Evolutionary conservation across 768 basidiomycete genomes (phyloP), one percentile per base, ranked within the genome.

Genomic region (Lanmaoa rubissima): DNA sequence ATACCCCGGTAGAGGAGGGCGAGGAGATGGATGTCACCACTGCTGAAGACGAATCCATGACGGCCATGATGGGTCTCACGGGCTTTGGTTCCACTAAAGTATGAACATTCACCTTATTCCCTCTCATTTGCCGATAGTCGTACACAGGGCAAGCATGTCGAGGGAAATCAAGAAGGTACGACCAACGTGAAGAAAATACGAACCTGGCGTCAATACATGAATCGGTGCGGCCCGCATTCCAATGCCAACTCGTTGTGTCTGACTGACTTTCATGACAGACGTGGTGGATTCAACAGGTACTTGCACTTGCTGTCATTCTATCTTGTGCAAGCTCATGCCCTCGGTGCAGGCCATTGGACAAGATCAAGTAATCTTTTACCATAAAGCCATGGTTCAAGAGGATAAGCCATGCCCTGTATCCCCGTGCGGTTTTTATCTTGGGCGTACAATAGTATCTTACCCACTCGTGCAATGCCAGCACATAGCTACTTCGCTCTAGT

Each of bases 171-270:
- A 73, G 87, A 89, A 59, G 89, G 87, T 43, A 65, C 57, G 38
- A 80, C 78, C 36, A 72, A 83, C 52, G 73, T 88, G 63, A 94
- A 90, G 80, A 94, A 92, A 75, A 83, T 82, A 54, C 79, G 93
- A 58, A 95, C 92, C 26, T 96, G 94, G 95, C 80, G 94, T 61
- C 96, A 98, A 73, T 99, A 99, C 73, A 99, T 99, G 96, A 98
- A 98, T 72, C 83, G 94, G 85, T 86, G 64, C 47, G 79, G 58
- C 34, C 59, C n/a, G 13, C 31, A 32, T 21, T 26, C 43, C 13
- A 44, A 35, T 53, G 19, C 34, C 39, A 49, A n/a, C 28, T 59
- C 39, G 9, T 43, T 57, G 47, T 51, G 43, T 59, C 31, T 64
- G 28, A 61, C 54, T 54, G 55, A 11, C 46, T 53, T 53, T 61